Conservation (phyloP, 2,329 filamentous ascomycete genomes). For the Aureobasidium pullulans region DNA sequence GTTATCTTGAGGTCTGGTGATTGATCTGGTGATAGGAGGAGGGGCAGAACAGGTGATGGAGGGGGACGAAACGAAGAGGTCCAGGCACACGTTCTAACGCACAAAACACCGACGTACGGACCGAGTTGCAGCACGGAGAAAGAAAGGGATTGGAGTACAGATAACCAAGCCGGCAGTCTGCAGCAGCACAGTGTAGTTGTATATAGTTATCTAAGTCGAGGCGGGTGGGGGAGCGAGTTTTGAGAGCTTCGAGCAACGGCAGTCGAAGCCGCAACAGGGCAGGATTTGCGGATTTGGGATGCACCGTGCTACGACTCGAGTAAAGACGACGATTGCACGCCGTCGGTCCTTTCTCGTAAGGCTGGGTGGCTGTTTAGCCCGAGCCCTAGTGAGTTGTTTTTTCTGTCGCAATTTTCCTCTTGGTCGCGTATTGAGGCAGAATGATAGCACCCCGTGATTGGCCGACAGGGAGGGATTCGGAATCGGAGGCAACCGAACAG, state of each 20-base stretch:
- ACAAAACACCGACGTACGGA: not conserved
- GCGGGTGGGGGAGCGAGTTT: conserved; percentile 2
- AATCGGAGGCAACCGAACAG: not conserved
- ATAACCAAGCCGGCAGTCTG: not conserved
- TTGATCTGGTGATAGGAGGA: conserved; percentile 8
- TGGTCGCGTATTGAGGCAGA: not conserved
- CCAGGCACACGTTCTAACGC: conserved; percentile 1
- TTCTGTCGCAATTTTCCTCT: not conserved
- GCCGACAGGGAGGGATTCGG: not conserved
- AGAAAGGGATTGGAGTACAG: not conserved
- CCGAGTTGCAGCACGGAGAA: not conserved
- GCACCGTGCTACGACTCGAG: conserved; percentile 9
- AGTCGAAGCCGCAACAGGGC: conserved; percentile 7
- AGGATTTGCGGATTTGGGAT: conserved; percentile 6
- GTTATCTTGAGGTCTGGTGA: conserved; percentile 6
- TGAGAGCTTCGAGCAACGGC: conserved; percentile 7
- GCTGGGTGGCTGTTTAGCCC: conserved; percentile 3
- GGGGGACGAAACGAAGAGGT: not conserved
- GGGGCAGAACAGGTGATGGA: conserved; percentile 5
- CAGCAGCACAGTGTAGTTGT: not conserved
- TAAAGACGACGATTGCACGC: not conserved
- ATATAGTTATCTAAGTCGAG: not conserved
- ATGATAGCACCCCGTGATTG: not conserved
- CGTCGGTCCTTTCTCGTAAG: conserved; percentile 13
- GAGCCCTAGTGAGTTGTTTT: conserved; percentile 5